These are phyloP conservation scores for Flaveria floridana DNA, from an alignment of 140 eudicot genomes.

Conservation along the genomic window DNA sequence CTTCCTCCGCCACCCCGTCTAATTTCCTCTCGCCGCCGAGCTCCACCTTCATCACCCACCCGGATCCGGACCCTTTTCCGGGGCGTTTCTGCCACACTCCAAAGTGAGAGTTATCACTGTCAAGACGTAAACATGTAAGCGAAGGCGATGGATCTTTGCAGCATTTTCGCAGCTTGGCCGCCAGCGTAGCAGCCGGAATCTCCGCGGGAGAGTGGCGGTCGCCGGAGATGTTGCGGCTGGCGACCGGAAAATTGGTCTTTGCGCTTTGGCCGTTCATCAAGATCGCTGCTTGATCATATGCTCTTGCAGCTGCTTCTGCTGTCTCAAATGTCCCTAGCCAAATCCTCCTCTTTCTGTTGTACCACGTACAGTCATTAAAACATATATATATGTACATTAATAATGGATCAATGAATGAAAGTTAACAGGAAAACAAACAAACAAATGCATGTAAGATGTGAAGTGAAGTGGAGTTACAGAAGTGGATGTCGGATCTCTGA, in stretches of 20 bases:
- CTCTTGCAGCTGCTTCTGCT: constrained; percentile 76
- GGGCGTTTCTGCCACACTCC: constrained; percentile 83
- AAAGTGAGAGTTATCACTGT: constrained; percentile 58
- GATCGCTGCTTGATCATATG: constrained; percentile 72
- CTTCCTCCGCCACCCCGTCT: constrained; percentile 4
- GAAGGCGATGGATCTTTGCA: constrained; percentile 69
- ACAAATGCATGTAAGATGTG: neutral
- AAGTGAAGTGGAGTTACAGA: constrained; percentile 37
- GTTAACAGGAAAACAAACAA: too few species aligned
- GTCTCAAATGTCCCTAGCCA: constrained; percentile 86
- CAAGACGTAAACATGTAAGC: constrained; percentile 69
- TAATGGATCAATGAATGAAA: too few species aligned
- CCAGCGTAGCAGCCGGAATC: constrained; percentile 42
- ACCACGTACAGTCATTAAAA: constrained; percentile 2
- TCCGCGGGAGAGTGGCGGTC: constrained; percentile 23
- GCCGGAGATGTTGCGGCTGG: constrained; percentile 14
- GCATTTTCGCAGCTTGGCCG: constrained; percentile 60
- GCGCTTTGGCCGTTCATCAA: constrained; percentile 71
- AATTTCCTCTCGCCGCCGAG: constrained; percentile 43
- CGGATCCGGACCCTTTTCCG: constrained; percentile 53
- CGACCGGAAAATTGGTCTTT: constrained; percentile 55
- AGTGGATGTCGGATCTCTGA: constrained; percentile 81
- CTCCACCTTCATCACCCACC: constrained; percentile 73
- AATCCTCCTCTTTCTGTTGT: constrained; percentile 58
- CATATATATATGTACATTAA: neutral